phyloP scores from a whole-genome alignment of 345 rosid species.

The Nasturtium officinale region DNA sequence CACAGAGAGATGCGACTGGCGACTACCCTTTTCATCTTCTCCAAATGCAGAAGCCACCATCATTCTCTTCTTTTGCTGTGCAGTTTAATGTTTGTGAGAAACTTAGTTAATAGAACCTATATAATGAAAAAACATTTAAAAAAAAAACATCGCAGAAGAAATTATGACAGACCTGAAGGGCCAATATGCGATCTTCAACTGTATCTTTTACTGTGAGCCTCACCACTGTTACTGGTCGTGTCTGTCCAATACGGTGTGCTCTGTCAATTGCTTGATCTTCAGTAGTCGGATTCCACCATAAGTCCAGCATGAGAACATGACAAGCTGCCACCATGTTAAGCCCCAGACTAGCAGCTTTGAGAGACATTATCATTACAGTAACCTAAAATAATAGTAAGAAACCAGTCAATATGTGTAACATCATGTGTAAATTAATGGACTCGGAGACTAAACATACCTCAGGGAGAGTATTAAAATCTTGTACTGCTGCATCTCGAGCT shows the following conservation, averaged over 20 bases:
- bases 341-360: constrained; percentile 98
- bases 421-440: background rate
- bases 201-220: constrained; percentile 91
- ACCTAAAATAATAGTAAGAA: constrained; percentile 50
- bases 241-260: constrained; percentile 97
- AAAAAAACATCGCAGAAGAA: constrained; percentile 11
- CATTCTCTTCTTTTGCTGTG: constrained; percentile 84
- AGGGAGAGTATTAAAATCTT: constrained; percentile 88
- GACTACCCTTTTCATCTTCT: constrained; percentile 74
- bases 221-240: constrained; percentile 79
- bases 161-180: constrained; percentile 62
- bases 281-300: constrained; percentile 98
- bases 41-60: constrained; percentile 97
- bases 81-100: background rate
- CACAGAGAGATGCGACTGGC: constrained; percentile 75
- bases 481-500: constrained; percentile 93
- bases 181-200: constrained; percentile 90
- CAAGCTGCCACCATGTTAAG: constrained; percentile 96
- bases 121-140: background rate
- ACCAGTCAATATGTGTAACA: background rate
- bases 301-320: constrained; percentile 82
- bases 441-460: constrained; percentile 53
- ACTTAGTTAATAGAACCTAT: background rate
- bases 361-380: constrained; percentile 90
- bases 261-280: constrained; percentile 98